Percentiles rank a stretch among this genome's conserved stretches.
phyloP scores from a whole-genome alignment of 2,329 filamentous ascomycete genomes.

The Penicillium digitatum region DNA sequence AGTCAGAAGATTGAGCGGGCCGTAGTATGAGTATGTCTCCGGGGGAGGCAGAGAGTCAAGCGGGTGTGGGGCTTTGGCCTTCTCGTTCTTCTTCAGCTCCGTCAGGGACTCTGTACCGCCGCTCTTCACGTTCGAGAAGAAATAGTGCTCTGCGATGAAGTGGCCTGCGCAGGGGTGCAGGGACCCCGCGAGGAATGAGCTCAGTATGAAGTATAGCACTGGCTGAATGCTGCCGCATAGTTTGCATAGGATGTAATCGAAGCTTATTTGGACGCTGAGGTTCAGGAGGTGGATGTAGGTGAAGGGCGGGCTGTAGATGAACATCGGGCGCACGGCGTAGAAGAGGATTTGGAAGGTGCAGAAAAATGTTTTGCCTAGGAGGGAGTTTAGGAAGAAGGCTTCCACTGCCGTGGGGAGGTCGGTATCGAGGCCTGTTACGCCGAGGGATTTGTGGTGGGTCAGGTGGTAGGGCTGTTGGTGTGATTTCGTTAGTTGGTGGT shows the following conservation, averaged over 20 bases:
- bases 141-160: constrained; percentile 97
- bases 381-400: constrained; percentile 84
- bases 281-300: constrained; percentile 83
- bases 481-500: constrained; percentile 3
- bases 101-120: constrained; percentile 50
- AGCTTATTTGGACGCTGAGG: constrained; percentile 68
- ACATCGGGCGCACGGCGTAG: constrained; percentile 94
- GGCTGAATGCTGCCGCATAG: constrained; percentile 55
- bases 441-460: constrained; percentile 97
- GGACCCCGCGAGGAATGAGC: constrained; percentile 87
- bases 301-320: constrained; percentile 83
- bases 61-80: constrained; percentile 45
- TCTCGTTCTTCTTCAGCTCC: constrained; percentile 42
- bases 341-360: constrained; percentile 99
- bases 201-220: constrained; percentile 78
- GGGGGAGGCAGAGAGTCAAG: constrained; percentile 65
- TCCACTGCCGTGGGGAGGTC: constrained; percentile 91
- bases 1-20: constrained; percentile 81
- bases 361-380: constrained; percentile 97
- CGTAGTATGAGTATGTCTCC: constrained; percentile 97
- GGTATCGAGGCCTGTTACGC: constrained; percentile 91
- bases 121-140: constrained; percentile 49
- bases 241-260: constrained; percentile 68
- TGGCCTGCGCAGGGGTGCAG: constrained; percentile 93
- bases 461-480: constrained; percentile 79